A percentile compares a stretch with the other conserved stretches of the same genome.
These are phyloP conservation scores for Fusarium equiseti DNA, from an alignment of 2,329 filamentous ascomycete species.

Conservation along the genomic window DNA sequence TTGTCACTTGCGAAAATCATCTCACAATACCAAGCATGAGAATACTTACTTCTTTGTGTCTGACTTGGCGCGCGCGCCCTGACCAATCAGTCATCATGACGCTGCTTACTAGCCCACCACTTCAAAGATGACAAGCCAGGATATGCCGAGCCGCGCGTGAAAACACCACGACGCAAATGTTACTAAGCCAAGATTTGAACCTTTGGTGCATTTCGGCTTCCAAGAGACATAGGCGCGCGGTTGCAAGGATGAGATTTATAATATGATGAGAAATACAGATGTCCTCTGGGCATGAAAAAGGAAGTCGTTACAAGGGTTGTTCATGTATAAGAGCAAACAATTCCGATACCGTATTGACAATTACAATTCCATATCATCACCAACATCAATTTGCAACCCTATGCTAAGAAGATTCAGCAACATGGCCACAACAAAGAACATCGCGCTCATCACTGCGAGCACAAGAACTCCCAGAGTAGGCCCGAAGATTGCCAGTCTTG, in stretches of 20 bases:
- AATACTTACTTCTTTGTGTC: background rate
- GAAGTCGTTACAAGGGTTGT: background rate
- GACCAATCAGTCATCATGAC: background rate
- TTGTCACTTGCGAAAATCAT: background rate
- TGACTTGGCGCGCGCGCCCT: background rate
- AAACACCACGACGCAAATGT: no score
- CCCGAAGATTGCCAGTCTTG: constrained; percentile 2
- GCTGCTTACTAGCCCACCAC: background rate
- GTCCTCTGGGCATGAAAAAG: background rate
- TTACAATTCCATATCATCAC: background rate
- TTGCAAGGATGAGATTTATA: background rate
- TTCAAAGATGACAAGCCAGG: background rate
- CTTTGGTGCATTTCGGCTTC: background rate
- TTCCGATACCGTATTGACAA: no score
- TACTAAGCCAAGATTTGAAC: background rate
- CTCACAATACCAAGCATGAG: background rate
- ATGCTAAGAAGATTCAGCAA: background rate
- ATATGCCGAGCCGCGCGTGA: constrained; percentile 7
- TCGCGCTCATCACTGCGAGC: constrained; percentile 29
- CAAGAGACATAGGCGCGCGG: background rate
- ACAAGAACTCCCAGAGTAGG: constrained; percentile 24
- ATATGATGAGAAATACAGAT: background rate
- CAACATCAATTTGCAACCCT: background rate
- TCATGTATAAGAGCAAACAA: background rate
- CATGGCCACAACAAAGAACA: constrained; percentile 13